phyloP scores from a whole-genome alignment of 441 rosid genomes.

The Melastoma candidum region DNA sequence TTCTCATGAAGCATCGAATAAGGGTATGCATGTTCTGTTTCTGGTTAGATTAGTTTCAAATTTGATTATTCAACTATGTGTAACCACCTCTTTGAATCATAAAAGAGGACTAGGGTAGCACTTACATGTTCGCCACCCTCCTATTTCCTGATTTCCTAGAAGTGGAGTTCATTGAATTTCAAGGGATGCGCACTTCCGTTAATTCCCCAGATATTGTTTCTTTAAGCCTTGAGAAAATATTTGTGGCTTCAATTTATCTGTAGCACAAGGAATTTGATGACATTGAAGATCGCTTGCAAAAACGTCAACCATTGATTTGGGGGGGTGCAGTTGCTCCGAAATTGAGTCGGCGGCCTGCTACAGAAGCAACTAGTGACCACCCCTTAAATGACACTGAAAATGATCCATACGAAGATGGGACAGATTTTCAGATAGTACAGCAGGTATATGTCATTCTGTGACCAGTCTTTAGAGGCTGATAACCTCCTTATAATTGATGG shows the following conservation, averaged over 20 bases:
- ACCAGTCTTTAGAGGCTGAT: conserved; percentile 3
- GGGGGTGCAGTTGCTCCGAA: conserved; percentile 79
- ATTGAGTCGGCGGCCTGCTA: conserved; percentile 67
- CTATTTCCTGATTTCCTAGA: too few relatives aligned
- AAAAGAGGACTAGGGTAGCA: too few relatives aligned
- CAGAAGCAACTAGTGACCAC: conserved; percentile 80
- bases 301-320: conserved; percentile 79
- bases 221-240: conserved; percentile 9
- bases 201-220: neutral
- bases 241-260: conserved; percentile 15
- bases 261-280: conserved; percentile 99
- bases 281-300: conserved; percentile 72
- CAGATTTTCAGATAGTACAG: conserved; percentile 51
- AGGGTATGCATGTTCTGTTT: conserved; percentile 31
- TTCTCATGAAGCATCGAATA: conserved; percentile 62
- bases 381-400: conserved; percentile 67
- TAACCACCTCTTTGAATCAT: too few relatives aligned
- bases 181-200: conserved; percentile 2
- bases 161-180: too few relatives aligned
- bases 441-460: conserved; percentile 41
- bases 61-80: too few relatives aligned
- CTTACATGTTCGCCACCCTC: too few relatives aligned
- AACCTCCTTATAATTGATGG: neutral
- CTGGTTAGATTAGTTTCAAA: too few relatives aligned
- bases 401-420: conserved; percentile 84